Evolutionary conservation across 441 rosid genomes (phyloP).

Genomic region (Capsella rubella): DNA sequence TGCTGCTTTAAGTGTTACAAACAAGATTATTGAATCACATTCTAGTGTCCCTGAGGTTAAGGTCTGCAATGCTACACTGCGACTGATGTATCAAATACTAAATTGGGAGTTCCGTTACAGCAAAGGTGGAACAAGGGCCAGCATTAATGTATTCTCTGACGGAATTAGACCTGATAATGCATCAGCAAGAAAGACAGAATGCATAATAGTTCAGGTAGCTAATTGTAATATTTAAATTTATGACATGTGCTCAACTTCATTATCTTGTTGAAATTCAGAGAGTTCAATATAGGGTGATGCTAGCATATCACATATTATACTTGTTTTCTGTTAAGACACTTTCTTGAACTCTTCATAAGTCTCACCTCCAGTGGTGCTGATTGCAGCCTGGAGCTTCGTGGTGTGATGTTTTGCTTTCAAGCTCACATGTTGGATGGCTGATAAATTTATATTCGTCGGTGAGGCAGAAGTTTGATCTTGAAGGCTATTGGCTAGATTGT

Average conservation of each 20-base stretch:
- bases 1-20: constrained; percentile 82
- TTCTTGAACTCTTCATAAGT: constrained; percentile 30
- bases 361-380: constrained; percentile 45
- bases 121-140: constrained; percentile 51
- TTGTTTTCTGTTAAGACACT: constrained; percentile 25
- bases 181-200: constrained; percentile 72
- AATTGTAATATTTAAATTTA: constrained; percentile 30
- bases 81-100: constrained; percentile 91
- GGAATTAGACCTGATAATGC: constrained; percentile 62
- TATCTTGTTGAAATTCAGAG: constrained; percentile 28
- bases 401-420: constrained; percentile 87
- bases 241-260: constrained; percentile 24
- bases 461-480: constrained; percentile 76
- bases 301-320: constrained; percentile 24
- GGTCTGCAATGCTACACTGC: constrained; percentile 85
- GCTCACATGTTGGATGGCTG: constrained; percentile 90
- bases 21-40: constrained; percentile 71
- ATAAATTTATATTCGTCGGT: constrained; percentile 76
- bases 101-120: constrained; percentile 88
- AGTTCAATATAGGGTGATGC: constrained; percentile 19
- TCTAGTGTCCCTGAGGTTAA: constrained; percentile 76
- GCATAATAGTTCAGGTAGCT: constrained; percentile 83
- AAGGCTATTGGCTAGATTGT: constrained; percentile 90
- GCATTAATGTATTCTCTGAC: constrained; percentile 63
- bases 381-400: constrained; percentile 96